Conservation (phyloP, 75 land plant genomes). For the Selaginella tamariscina region DNA sequence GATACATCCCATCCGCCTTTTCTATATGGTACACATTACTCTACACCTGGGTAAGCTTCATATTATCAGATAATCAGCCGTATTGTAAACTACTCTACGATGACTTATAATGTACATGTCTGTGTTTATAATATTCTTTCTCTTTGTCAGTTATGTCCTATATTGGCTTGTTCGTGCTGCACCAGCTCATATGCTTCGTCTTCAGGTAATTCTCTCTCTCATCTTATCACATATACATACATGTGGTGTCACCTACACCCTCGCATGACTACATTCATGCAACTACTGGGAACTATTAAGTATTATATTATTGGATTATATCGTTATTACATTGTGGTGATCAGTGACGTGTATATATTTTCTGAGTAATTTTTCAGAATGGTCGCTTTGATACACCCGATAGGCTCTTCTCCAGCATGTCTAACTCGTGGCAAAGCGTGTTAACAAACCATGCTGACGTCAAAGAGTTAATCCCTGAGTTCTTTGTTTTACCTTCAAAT, state of each 20-base stretch:
- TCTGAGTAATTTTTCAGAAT: slow-evolving; percentile 21
- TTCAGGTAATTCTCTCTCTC: too few relatives aligned
- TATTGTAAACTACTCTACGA: too few relatives aligned
- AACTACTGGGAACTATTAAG: too few relatives aligned
- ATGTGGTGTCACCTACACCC: too few relatives aligned
- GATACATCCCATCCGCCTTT: slow-evolving; percentile 29
- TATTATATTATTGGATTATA: too few relatives aligned
- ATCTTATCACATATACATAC: too few relatives aligned
- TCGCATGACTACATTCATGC: too few relatives aligned
- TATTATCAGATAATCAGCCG: too few relatives aligned
- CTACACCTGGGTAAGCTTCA: slow-evolving; percentile 36
- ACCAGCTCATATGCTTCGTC: slow-evolving; percentile 46
- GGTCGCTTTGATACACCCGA: slow-evolving; percentile 45
- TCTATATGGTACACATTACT: slow-evolving; percentile 45
- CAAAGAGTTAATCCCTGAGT: slow-evolving; percentile 41
- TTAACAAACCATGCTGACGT: slow-evolving; percentile 36
- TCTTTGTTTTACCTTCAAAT: slow-evolving; percentile 29
- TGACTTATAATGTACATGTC: too few relatives aligned
- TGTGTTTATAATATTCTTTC: neutral
- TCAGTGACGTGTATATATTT: too few relatives aligned
- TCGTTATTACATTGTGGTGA: too few relatives aligned
- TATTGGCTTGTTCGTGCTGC: slow-evolving; percentile 47
- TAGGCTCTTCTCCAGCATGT: slow-evolving; percentile 33
- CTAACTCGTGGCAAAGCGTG: slow-evolving; percentile 38
- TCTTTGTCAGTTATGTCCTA: slow-evolving; percentile 30